phyloP scores from a whole-genome alignment of 225 moss, liverwort and hornwort species.

The Neckera pumila region DNA sequence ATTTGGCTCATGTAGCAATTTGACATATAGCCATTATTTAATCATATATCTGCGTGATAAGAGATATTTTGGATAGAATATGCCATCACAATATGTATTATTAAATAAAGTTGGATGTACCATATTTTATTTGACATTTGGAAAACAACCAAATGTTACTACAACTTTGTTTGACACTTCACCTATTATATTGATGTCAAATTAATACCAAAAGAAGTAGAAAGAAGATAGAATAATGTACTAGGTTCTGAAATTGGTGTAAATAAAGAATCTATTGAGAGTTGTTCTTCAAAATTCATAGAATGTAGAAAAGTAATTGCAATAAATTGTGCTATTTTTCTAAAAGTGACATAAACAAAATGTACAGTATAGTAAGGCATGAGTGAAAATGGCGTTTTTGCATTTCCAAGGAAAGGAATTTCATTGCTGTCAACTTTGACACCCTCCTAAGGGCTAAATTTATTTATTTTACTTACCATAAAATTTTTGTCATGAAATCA shows the following conservation, averaged over 20 bases:
- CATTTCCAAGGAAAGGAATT: no score
- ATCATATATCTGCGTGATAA: background rate
- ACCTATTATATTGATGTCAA: background rate
- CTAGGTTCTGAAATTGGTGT: accelerated
- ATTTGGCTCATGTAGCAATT: background rate
- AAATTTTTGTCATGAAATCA: no score
- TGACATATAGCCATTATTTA: background rate
- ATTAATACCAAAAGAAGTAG: accelerated
- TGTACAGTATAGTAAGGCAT: no score
- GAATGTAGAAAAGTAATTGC: background rate
- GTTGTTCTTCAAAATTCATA: background rate
- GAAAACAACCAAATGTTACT: background rate
- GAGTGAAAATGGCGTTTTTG: no score
- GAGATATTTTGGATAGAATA: background rate
- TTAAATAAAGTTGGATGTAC: background rate
- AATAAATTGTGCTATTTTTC: background rate
- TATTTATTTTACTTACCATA: no score
- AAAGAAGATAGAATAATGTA: background rate
- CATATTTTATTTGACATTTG: background rate
- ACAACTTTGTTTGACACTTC: background rate
- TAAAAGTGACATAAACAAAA: accelerated
- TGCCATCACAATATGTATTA: background rate
- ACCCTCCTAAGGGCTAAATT: no score
- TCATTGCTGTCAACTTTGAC: no score
- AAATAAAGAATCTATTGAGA: background rate